phyloP scores from a whole-genome alignment of 2,329 filamentous ascomycete genomes.

The Botrytis elliptica region DNA sequence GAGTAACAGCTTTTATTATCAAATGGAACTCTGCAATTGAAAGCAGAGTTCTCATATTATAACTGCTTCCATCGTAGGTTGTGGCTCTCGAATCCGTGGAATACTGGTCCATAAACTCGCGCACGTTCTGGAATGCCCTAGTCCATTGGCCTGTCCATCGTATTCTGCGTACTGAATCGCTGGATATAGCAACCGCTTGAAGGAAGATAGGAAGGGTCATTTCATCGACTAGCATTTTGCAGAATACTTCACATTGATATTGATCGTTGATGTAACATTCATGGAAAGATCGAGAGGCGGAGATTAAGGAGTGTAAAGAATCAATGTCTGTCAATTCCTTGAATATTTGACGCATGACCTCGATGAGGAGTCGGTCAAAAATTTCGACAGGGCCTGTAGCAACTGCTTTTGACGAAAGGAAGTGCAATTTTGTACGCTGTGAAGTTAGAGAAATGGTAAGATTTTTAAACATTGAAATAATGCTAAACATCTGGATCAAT shows the following conservation, averaged over 20 bases:
- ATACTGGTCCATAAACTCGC: not conserved
- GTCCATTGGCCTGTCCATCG: not conserved
- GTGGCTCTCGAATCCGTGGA: not conserved
- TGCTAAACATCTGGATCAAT: not conserved
- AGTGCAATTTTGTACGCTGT: not conserved
- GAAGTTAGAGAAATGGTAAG: not conserved
- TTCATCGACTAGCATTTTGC: not conserved
- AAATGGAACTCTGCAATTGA: not conserved
- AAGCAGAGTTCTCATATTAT: not conserved
- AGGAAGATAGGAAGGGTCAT: slow-evolving; percentile 10
- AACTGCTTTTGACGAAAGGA: not conserved
- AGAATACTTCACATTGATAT: not conserved
- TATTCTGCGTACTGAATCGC: not conserved
- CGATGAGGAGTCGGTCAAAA: not conserved
- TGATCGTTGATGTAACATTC: not conserved
- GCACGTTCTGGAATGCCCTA: not conserved
- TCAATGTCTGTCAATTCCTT: not conserved
- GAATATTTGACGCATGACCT: not conserved
- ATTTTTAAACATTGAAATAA: not conserved
- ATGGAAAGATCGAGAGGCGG: not conserved
- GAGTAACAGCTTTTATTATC: not conserved
- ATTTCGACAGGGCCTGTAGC: not conserved
- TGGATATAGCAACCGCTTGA: not conserved
- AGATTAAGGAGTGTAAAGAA: not conserved
- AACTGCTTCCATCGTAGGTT: not conserved